Percentiles rank a stretch among this genome's conserved stretches.
phyloP scores from a whole-genome alignment of 2,329 filamentous ascomycete species.

The Aspergillus sp. region DNA sequence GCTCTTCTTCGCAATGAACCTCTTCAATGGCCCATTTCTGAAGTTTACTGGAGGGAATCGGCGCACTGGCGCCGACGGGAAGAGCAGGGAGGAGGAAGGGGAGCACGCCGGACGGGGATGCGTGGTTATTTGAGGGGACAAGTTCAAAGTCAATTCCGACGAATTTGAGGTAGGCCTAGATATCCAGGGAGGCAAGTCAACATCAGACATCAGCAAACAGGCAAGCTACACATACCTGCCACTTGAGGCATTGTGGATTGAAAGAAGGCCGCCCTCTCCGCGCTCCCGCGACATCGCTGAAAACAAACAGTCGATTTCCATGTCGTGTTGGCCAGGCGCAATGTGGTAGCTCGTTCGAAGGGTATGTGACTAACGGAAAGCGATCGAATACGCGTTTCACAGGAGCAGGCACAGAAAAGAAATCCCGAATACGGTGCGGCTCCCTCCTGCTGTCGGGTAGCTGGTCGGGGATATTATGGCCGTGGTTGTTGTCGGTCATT shows the following conservation, averaged over 20 bases:
- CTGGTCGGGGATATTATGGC: conserved; percentile 29
- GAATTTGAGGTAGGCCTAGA: conserved; percentile 80
- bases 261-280: conserved; percentile 70
- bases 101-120: conserved; percentile 83
- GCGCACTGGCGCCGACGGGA: conserved; percentile 45
- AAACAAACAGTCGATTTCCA: conserved; percentile 73
- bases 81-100: conserved; percentile 76
- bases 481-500: conserved; percentile 33
- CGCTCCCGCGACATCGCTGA: conserved; percentile 69
- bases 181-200: neutral
- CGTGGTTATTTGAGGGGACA: conserved; percentile 84
- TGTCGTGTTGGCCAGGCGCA: conserved; percentile 56
- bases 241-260: conserved; percentile 92
- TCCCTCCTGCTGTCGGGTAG: conserved; percentile 28
- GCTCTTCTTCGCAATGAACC: conserved; percentile 50
- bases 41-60: conserved; percentile 68
- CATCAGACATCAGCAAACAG: neutral
- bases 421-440: conserved; percentile 32
- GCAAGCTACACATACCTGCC: conserved; percentile 69
- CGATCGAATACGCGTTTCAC: conserved; percentile 81
- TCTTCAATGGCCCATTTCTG: conserved; percentile 68
- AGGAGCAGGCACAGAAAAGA: conserved; percentile 63
- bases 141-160: conserved; percentile 69
- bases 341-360: conserved; percentile 73
- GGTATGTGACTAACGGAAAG: conserved; percentile 79